phyloP scores from a whole-genome alignment of 768 basidiomycete species.

The Glaciozyma martinii region DNA sequence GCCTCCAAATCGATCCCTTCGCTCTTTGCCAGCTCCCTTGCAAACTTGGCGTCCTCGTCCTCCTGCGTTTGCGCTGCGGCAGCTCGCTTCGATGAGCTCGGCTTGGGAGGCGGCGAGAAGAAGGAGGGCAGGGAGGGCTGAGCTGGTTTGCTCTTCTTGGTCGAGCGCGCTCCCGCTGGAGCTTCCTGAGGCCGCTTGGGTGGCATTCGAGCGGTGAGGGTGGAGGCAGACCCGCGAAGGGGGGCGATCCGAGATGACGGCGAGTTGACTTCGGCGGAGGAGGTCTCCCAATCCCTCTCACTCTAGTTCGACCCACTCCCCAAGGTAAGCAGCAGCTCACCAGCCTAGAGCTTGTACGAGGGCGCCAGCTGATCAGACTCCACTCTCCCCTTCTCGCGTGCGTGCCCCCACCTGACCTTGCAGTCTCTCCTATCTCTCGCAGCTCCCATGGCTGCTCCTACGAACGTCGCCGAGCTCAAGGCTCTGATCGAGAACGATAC shows the following conservation, averaged over 20 bases:
- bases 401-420: background rate
- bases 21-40: slow-evolving; percentile 1
- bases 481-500: slow-evolving; percentile 50
- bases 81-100: background rate
- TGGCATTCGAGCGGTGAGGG: background rate
- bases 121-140: background rate
- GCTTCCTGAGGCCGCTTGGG: background rate
- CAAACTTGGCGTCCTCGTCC: background rate
- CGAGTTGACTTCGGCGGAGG: no score
- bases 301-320: no score
- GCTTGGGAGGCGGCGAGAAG: background rate
- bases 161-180: background rate
- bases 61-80: background rate
- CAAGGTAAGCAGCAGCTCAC: no score
- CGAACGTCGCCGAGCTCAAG: slow-evolving; percentile 53
- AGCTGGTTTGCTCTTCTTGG: background rate
- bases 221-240: no score
- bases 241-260: no score
- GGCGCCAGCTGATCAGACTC: no score
- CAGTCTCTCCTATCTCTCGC: background rate
- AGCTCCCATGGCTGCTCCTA: slow-evolving; percentile 39
- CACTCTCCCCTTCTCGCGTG: background rate
- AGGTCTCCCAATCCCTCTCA: background rate
- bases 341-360: no score
- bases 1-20: background rate